These are phyloP conservation scores for Irpex sp. DNA, from an alignment of 1,284 basidiomycete genomes.

Conservation along the genomic window DNA sequence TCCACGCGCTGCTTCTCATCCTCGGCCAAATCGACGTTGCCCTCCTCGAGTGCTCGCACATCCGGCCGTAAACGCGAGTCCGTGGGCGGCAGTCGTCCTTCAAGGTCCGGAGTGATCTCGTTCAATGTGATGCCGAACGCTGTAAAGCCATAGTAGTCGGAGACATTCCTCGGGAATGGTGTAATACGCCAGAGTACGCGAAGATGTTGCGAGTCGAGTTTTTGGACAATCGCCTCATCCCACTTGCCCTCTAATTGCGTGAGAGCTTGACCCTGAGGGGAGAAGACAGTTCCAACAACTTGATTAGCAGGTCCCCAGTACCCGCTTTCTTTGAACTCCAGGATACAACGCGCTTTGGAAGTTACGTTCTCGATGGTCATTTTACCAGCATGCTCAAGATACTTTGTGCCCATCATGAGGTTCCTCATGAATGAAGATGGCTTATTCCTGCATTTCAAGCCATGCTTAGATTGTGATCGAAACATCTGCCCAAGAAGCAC, in stretches of 20 bases:
- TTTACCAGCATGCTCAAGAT: conserved; percentile 77
- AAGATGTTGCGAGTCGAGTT: conserved; percentile 62
- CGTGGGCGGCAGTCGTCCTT: conserved; percentile 69
- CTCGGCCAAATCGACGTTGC: conserved; percentile 74
- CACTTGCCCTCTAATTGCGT: conserved; percentile 76
- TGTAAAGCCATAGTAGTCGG: conserved; percentile 81
- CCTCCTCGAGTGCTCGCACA: conserved; percentile 82
- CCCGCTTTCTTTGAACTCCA: conserved; percentile 82
- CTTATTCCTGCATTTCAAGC: conserved; percentile 52
- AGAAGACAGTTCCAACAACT: conserved; percentile 58
- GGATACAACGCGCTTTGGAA: conserved; percentile 50
- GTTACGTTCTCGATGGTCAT: conserved; percentile 65
- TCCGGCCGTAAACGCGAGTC: conserved; percentile 86
- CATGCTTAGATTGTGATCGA: background rate
- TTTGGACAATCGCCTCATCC: conserved; percentile 71
- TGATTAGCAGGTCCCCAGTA: conserved; percentile 79
- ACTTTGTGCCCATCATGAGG: conserved; percentile 85
- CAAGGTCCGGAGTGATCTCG: conserved; percentile 70
- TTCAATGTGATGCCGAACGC: conserved; percentile 77
- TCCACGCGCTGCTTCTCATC: conserved; percentile 72
- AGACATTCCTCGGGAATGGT: conserved; percentile 68
- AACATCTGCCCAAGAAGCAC: conserved; percentile 10
- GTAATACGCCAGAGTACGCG: conserved; percentile 71
- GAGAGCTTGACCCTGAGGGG: conserved; percentile 45
- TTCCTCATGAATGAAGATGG: conserved; percentile 88